Percentiles rank a stretch among this genome's conserved stretches.
These are phyloP conservation scores for Helianthus tuberosus DNA, from an alignment of 129 eudicot genomes.

Conservation along the genomic window DNA sequence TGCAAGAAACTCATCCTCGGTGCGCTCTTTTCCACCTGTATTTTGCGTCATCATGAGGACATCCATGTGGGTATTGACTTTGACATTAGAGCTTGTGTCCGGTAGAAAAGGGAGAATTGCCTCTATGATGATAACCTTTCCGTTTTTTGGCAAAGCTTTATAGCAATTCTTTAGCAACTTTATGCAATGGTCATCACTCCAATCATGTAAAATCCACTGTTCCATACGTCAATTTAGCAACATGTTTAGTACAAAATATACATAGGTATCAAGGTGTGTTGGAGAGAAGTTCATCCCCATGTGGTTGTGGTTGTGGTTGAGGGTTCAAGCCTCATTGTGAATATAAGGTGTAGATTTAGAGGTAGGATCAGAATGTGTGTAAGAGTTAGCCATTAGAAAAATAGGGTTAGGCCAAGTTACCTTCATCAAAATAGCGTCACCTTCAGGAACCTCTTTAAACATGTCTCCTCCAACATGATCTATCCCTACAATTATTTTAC, in stretches of 20 bases:
- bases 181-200: slow-evolving; percentile 49
- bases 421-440: slow-evolving; percentile 65
- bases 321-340: too few species aligned
- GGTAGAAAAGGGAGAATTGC: slow-evolving; percentile 33
- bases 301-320: too few species aligned
- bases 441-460: slow-evolving; percentile 54
- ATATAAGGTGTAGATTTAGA: too few species aligned
- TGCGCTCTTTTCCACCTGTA: slow-evolving; percentile 57
- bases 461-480: slow-evolving; percentile 60
- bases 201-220: slow-evolving; percentile 58
- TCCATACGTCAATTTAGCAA: neutral
- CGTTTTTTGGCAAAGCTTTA: slow-evolving; percentile 42
- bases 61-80: slow-evolving; percentile 15
- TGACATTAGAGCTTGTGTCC: neutral
- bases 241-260: neutral
- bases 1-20: slow-evolving; percentile 30
- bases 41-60: slow-evolving; percentile 33
- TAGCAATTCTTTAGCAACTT: slow-evolving; percentile 49
- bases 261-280: neutral
- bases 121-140: slow-evolving; percentile 51
- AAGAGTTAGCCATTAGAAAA: neutral
- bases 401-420: slow-evolving; percentile 9
- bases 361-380: too few species aligned
- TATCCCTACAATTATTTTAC: slow-evolving; percentile 24
- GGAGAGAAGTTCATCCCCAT: too few species aligned